A percentile compares a stretch with the other conserved stretches of the same genome.
phyloP scores from a whole-genome alignment of 108 stramenopile species.

The Nannochloropsis salina region DNA sequence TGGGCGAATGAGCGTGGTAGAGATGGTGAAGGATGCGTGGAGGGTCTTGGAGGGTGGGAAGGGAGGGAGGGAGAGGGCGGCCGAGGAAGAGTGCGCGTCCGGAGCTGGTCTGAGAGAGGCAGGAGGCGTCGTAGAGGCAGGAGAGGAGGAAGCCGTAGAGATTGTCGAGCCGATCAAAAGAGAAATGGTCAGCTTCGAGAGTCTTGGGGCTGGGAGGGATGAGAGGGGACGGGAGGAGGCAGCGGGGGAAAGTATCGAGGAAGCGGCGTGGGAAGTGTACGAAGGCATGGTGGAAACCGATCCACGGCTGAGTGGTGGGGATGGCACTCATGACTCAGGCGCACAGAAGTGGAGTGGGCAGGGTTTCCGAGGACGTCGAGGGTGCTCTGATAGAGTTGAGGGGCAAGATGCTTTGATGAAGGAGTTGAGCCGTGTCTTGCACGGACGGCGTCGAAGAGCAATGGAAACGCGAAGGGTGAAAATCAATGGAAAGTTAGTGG shows the following conservation, averaged over 20 bases:
- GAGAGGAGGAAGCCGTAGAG: background rate
- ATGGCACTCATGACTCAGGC: no score
- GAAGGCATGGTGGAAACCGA: background rate
- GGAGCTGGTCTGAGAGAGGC: background rate
- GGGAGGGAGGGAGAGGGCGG: background rate
- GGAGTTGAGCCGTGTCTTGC: background rate
- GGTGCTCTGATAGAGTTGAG: no score
- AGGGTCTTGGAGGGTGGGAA: background rate
- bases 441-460: background rate
- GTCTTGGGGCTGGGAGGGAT: background rate
- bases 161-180: no score
- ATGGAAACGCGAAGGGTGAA: background rate
- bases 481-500: background rate
- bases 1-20: background rate
- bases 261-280: background rate
- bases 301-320: no score
- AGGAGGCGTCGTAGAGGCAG: background rate
- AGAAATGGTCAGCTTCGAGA: background rate
- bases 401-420: background rate
- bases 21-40: background rate
- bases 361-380: no score
- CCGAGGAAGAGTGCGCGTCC: background rate
- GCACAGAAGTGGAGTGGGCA: no score
- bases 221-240: background rate
- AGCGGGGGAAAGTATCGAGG: background rate